Percentiles rank a stretch among this genome's conserved stretches.
These are phyloP conservation scores for Boechera divaricarpa DNA, from an alignment of 345 rosid genomes.

Conservation along the genomic window DNA sequence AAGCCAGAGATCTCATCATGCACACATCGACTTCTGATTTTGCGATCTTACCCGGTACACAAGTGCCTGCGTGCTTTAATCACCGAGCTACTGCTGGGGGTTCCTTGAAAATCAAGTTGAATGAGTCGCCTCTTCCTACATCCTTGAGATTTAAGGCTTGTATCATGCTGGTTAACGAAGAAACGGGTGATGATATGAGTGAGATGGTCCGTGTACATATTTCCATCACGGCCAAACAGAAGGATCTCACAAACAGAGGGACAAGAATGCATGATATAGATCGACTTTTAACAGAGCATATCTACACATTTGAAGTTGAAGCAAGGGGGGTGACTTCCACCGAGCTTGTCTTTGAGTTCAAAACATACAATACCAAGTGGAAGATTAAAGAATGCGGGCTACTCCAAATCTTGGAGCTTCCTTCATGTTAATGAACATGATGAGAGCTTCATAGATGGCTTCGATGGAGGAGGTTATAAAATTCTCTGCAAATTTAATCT, in stretches of 20 bases:
- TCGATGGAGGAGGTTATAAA: neutral
- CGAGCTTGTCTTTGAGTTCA: constrained; percentile 6
- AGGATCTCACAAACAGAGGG: too few species aligned
- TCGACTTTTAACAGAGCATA: neutral
- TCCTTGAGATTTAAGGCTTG: neutral
- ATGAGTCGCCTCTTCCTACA: too few species aligned
- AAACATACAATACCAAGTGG: neutral
- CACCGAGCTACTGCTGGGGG: neutral
- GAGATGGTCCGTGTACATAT: too few species aligned
- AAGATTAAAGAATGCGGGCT: neutral
- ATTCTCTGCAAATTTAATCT: neutral
- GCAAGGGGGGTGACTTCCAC: neutral
- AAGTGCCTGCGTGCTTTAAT: neutral
- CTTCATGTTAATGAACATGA: neutral
- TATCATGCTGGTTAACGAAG: too few species aligned
- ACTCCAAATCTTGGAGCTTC: neutral
- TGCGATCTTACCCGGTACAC: neutral
- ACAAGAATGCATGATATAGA: too few species aligned
- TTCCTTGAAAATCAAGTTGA: neutral
- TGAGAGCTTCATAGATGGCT: neutral
- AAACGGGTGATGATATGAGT: too few species aligned
- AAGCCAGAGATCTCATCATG: neutral
- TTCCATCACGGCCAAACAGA: too few species aligned
- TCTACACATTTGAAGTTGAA: neutral
- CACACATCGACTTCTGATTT: neutral